Evolutionary conservation across 140 eudicot species (phyloP), one percentile per base, ranked within the genome.

Genomic region (Ambrosia hybrid): DNA sequence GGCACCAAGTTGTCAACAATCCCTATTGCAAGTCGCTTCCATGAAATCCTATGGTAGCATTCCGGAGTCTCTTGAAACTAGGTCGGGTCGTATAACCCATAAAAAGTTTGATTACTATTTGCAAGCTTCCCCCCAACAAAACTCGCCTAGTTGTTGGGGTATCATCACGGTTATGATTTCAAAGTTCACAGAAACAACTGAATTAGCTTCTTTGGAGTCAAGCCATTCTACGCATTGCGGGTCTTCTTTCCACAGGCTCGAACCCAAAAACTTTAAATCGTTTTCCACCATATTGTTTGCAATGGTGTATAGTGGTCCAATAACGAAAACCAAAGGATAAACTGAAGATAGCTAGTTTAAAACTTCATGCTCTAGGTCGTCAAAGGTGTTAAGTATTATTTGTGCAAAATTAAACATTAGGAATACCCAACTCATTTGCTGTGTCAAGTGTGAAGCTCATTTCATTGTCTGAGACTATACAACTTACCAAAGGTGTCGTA

Each of bases 301-400:
- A 6, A 57, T 34, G 5, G 21, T 62, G 13, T 73, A 57, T 52
- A 74, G 13, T 11, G 82, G 82, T 8, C 82, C 78, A 15, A 71
- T 26, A 16, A 73, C 13, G 64, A 41, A 71, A 21, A 78, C 68
- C 0, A 3, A 67, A 6, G 73, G 68, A 37, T 52, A 71, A 46
- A 71, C 13, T 1, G 10, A 38, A 26, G 82, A 71, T 37, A 52
- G n/a, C 34, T 30, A 1, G 34, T 30, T 30, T 30, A 30, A 30
- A 2, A 64, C 74, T 6, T 78, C 78, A 3, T 48, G 61, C 30
- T 78, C 82, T 5, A 78, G 68, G 5, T 78, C 77, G 1, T 70
- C 17, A 4, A 78, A 78, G 59, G 72, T 71, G 73, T 72, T 71
- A 36, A 71, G 55, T 36, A 78, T 56, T 6, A 78, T 43, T 26